Conservation (phyloP, 2,329 filamentous ascomycete species). For the Fusarium sp. region DNA sequence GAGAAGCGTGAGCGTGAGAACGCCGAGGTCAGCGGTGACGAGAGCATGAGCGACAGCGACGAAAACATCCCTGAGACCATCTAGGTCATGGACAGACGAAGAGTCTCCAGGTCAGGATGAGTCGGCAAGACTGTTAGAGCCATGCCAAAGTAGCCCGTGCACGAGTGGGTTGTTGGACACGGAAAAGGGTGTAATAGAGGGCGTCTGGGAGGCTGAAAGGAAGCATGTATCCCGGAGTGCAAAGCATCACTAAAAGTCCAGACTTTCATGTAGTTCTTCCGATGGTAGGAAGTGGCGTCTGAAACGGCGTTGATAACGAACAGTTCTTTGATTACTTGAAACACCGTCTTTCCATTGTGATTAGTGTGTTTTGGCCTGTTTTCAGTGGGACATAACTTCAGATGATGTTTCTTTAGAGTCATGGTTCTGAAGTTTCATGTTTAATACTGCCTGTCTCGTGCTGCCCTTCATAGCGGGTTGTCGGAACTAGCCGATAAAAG, state of each 20-base stretch:
- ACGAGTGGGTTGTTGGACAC: constrained; percentile 37
- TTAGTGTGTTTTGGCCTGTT: neutral
- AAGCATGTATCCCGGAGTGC: constrained; percentile 31
- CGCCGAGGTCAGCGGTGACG: constrained; percentile 95
- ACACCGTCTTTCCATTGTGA: neutral
- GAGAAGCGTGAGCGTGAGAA: constrained; percentile 99
- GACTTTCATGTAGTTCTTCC: constrained; percentile 43
- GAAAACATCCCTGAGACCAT: constrained; percentile 69
- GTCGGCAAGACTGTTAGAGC: constrained; percentile 29
- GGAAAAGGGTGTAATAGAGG: constrained; percentile 42
- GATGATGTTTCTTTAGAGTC: neutral
- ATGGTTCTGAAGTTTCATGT: neutral
- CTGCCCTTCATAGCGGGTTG: neutral
- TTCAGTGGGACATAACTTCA: neutral
- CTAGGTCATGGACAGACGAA: constrained; percentile 41
- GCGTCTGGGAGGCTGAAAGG: constrained; percentile 33
- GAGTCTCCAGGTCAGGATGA: constrained; percentile 22
- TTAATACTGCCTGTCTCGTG: neutral
- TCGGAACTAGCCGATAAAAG: constrained; percentile 38
- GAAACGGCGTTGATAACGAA: constrained; percentile 43
- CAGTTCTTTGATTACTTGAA: constrained; percentile 30
- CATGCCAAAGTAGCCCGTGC: constrained; percentile 22
- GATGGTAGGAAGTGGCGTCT: constrained; percentile 41
- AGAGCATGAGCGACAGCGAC: constrained; percentile 94
- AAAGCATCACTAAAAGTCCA: constrained; percentile 43